These are phyloP conservation scores for Penicillium bovifimosum DNA, from an alignment of 495 filamentous ascomycete species.

Conservation along the genomic window DNA sequence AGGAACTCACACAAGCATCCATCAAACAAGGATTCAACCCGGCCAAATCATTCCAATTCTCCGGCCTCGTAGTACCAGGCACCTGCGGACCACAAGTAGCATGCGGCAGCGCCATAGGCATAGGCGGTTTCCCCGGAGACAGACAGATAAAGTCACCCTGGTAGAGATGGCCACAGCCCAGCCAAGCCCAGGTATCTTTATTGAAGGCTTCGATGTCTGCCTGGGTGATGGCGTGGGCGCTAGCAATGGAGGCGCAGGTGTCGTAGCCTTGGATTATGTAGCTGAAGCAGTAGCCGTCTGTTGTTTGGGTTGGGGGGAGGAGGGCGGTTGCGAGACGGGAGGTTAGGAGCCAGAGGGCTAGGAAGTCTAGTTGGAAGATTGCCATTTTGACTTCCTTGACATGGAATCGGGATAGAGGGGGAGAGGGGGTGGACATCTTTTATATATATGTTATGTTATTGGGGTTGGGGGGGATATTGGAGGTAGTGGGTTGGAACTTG, in stretches of 20 bases:
- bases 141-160: conserved; percentile 19
- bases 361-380: not conserved
- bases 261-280: conserved; percentile 3
- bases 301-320: not conserved
- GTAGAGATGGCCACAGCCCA: conserved; percentile 6
- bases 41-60: conserved; percentile 4
- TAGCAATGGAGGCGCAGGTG: conserved; percentile 5
- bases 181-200: conserved; percentile 9
- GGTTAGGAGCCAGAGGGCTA: not conserved
- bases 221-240: conserved; percentile 5
- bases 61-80: conserved; percentile 12
- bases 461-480: too few species aligned
- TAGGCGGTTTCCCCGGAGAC: not conserved
- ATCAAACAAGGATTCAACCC: conserved; percentile 11
- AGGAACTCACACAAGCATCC: conserved; percentile 11
- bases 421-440: too few species aligned
- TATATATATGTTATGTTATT: too few species aligned
- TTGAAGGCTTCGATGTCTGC: conserved; percentile 15
- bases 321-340: not conserved
- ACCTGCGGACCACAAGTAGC: conserved; percentile 20
- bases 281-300: not conserved
- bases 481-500: too few species aligned
- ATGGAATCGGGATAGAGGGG: too few species aligned
- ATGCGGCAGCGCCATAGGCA: conserved; percentile 16
- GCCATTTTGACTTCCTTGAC: too few species aligned